Evolutionary conservation across 805 yeast species (phyloP).

Genomic region (Torulaspora franciscae): DNA sequence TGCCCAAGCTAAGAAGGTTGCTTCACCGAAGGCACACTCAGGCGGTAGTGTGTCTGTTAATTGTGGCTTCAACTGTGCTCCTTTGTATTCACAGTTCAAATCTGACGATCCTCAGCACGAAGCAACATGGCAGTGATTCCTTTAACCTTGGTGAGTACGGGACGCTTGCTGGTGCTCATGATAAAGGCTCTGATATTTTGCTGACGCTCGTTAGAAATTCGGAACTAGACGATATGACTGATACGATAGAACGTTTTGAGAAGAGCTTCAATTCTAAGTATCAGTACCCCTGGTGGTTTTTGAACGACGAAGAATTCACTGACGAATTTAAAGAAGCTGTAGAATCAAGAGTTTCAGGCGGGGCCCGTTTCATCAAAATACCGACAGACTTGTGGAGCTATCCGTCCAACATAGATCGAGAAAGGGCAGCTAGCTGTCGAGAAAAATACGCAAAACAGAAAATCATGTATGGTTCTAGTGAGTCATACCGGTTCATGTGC

Average conservation of each 20-base stretch:
- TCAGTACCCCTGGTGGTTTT: constrained; percentile 85
- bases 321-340: constrained; percentile 60
- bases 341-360: constrained; percentile 48
- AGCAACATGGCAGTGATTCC: not conserved
- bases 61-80: not conserved
- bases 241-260: constrained; percentile 70
- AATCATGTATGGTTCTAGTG: constrained; percentile 77
- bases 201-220: constrained; percentile 77
- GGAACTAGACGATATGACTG: constrained; percentile 68
- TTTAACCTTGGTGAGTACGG: not conserved
- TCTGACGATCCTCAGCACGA: not conserved
- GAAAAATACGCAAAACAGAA: constrained; percentile 71
- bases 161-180: constrained; percentile 2
- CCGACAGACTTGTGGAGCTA: constrained; percentile 65
- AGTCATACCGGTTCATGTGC: constrained; percentile 90
- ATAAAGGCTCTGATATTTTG: constrained; percentile 60
- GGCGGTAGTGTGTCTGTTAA: not conserved
- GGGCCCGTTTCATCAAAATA: constrained; percentile 67
- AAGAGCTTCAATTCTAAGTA: constrained; percentile 90
- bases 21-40: constrained; percentile 3
- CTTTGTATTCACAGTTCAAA: not conserved
- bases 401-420: constrained; percentile 34
- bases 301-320: constrained; percentile 77
- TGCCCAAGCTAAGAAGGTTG: not conserved
- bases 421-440: constrained; percentile 53